Evolutionary conservation across 805 yeast genomes (phyloP).

Genomic region (Dipodascopsis uninucleata): DNA sequence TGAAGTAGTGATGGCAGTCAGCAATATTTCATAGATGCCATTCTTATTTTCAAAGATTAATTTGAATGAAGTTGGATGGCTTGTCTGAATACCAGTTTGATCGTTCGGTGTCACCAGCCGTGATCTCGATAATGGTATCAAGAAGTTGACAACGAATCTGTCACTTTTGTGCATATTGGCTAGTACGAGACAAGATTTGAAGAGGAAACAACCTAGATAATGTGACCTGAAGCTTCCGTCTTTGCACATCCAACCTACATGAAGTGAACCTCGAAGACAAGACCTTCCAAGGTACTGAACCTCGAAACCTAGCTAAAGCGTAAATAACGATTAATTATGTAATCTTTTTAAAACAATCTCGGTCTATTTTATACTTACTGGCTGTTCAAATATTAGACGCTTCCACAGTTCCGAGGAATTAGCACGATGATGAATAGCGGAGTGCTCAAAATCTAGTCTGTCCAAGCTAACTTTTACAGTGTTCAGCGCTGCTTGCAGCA

Average conservation of each 20-base stretch:
- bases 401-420: conserved; percentile 18
- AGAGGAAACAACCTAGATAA: conserved; percentile 21
- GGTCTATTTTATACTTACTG: background rate
- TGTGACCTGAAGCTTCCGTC: conserved; percentile 13
- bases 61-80: conserved; percentile 15
- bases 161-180: conserved; percentile 8
- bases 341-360: background rate
- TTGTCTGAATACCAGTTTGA: conserved; percentile 15
- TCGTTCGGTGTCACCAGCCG: conserved; percentile 5
- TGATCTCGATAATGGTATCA: conserved; percentile 19
- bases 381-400: conserved; percentile 10
- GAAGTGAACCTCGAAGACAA: conserved; percentile 23
- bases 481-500: conserved; percentile 5
- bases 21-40: conserved; percentile 19
- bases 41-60: conserved; percentile 20
- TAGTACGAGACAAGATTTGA: conserved; percentile 22
- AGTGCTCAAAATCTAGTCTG: conserved; percentile 8
- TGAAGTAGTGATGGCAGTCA: conserved; percentile 19
- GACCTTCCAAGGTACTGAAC: conserved; percentile 21
- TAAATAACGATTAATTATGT: background rate
- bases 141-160: conserved; percentile 16
- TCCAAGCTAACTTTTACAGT: conserved; percentile 5
- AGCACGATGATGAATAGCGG: background rate
- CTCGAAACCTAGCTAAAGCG: background rate
- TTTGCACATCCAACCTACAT: conserved; percentile 19